Base-by-base conservation (phyloP, 768 basidiomycete species). In the Phylloporus sp. region DNA sequence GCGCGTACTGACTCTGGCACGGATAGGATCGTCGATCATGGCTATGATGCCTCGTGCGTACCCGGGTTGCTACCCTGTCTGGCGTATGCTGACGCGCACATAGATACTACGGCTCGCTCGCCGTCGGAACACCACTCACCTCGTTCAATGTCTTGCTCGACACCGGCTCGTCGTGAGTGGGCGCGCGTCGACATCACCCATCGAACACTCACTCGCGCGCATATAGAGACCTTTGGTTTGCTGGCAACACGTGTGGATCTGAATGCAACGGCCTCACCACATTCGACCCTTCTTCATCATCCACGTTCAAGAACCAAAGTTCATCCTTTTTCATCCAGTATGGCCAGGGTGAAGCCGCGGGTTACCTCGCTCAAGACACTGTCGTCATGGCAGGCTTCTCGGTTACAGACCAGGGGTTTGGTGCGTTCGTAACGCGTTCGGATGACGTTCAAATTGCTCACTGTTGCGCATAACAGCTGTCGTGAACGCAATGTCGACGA, bases 1-100 rank as follows among this genome's bases (percentile, higher is more conserved):
- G 18, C 20, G 6, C 16, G 13, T 36, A 22, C 52, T 63, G 22
- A 61, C 32, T 13, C 11, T 6, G 24, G 11, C n/a, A 35, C 32
- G 29, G 28, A 13, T 56, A 89, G 86, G 45, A 66, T 88, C 16
- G 74, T 78, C 16, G 82, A 87, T 59, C 85, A 89, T 67, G 75
- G 76, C 34, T 65, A 72, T 13, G 88, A 91, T 66, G 83, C 85
- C 12, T 81, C 78, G 84, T 82, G 59, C 45, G 74, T 60, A 24
- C 13, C n/a, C n/a, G 6, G n/a, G 3, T 0, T 24, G 26, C 34
- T 34, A 20, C 20, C 1, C 36, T 5, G 18, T 3, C 24, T 10
- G 20, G 13, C 13, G 26, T 38, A 32, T 45, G 18, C 44, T 57
- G 36, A 61, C 48, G 6, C 26, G 11, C 13, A 16, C 4, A 45